Percentiles rank a stretch among this genome's conserved stretches.
Conservation (phyloP, 768 basidiomycete genomes). For the Melanogaster broomeanus region DNA sequence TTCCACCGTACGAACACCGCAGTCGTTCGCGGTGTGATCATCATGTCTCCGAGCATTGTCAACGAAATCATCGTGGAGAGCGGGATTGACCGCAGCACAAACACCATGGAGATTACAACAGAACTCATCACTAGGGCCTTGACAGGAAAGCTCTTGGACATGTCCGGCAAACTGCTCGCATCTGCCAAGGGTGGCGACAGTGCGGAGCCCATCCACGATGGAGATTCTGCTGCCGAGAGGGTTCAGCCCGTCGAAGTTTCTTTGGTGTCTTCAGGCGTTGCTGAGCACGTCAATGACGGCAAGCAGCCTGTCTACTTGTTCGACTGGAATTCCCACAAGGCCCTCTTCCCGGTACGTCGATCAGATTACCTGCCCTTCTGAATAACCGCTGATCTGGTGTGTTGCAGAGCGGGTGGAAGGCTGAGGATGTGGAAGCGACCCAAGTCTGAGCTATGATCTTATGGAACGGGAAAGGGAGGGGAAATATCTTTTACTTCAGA, state of each 20-base stretch:
- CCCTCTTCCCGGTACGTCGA: slow-evolving; percentile 22
- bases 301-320: slow-evolving; percentile 16
- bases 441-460: too few species aligned
- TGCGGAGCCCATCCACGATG: neutral
- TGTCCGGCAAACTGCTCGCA: slow-evolving; percentile 12
- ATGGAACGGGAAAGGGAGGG: too few species aligned
- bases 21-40: slow-evolving; percentile 26
- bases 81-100: neutral
- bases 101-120: slow-evolving; percentile 13
- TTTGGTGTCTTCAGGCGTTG: slow-evolving; percentile 23
- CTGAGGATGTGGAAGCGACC: too few species aligned
- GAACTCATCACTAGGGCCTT: slow-evolving; percentile 14
- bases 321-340: slow-evolving; percentile 21
- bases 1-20: slow-evolving; percentile 15
- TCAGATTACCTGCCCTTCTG: neutral
- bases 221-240: neutral
- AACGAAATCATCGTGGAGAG: slow-evolving; percentile 19
- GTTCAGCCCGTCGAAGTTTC: slow-evolving; percentile 22
- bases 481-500: too few species aligned
- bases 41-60: slow-evolving; percentile 19
- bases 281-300: slow-evolving; percentile 13
- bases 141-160: slow-evolving; percentile 16
- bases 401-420: slow-evolving; percentile 8
- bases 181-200: slow-evolving; percentile 14
- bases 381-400: neutral